These are phyloP conservation scores for Spizellomyces sp. DNA, from an alignment of 192 early-diverging fungal genomes.

Conservation along the genomic window DNA sequence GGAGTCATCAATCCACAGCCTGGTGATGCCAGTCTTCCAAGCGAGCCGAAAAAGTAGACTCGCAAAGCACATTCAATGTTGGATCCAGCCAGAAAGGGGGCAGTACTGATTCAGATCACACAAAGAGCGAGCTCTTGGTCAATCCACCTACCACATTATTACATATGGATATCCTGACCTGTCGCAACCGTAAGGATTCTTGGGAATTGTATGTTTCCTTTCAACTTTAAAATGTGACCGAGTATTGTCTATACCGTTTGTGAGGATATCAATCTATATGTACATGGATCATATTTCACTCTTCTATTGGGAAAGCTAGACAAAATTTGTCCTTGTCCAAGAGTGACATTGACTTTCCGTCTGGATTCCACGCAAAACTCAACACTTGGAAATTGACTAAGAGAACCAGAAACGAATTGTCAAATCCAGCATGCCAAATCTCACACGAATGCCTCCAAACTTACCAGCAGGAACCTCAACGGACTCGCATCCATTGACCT, in stretches of 20 bases:
- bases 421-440: not conserved
- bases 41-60: constrained; percentile 24
- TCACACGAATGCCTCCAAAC: not conserved
- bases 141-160: no score
- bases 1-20: constrained; percentile 27
- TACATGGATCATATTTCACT: not conserved
- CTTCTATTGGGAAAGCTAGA: constrained; percentile 53
- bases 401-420: constrained; percentile 9
- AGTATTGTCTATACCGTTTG: no score
- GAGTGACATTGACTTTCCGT: constrained; percentile 68
- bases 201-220: no score
- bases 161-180: no score
- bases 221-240: no score
- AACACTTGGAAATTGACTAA: constrained; percentile 64
- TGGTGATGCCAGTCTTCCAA: constrained; percentile 25
- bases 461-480: constrained; percentile 58
- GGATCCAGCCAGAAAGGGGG: not conserved
- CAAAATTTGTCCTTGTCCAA: constrained; percentile 79
- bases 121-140: no score
- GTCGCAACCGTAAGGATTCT: no score
- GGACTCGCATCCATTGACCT: constrained; percentile 35
- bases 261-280: no score
- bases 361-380: constrained; percentile 67
- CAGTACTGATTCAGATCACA: no score
- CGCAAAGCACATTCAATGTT: not conserved